Evolutionary conservation across 1,284 basidiomycete species (phyloP), one percentile per base, ranked within the genome.

Genomic region (Athelia sp.): DNA sequence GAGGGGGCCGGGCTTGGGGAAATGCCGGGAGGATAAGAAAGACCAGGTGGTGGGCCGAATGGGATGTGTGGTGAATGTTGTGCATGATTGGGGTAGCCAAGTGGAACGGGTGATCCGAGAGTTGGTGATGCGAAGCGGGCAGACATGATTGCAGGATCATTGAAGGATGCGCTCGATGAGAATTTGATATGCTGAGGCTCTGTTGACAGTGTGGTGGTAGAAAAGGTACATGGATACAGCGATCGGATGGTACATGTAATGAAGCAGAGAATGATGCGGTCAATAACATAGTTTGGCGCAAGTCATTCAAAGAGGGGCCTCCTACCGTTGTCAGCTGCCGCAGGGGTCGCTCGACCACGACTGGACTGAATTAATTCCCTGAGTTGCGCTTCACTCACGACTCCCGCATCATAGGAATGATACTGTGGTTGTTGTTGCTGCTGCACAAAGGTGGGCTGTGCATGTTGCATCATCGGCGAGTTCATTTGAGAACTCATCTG

Each of bases 91-190:
- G 14, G 43, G 23, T 21, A 40, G 9, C 36, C 36, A 8, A 8
- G n/a, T n/a, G 36, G 36, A 9, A 40, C 6, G 23, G 45, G 49
- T 19, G 50, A 48, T 6, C 56, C 48, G 19, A 62, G 53, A 6
- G 62, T 54, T 4, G 74, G 68, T 18, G 76, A 70, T 8, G 74
- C 69, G 62, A 87, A 75, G 53, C 81, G 76, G 26, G 84, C 84
- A 42, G 87, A 85, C 86, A 90, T 89, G 51, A 90, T 90, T 15
- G 88, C 87, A 45, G 88, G 87, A 59, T 90, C 87, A 54, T 71
- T 74, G 65, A 88, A 90, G 29, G 75, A 75, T 50, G 75, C 74
- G 47, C 56, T 61, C 40, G 65, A 55, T 53, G 64, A 56, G 54
- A 70, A 72, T 43, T 66, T 66, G 57, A 52, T 50, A 45, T 46